Conservation (phyloP, 2,329 filamentous ascomycete species). For the Sporothrix curviconia region DNA sequence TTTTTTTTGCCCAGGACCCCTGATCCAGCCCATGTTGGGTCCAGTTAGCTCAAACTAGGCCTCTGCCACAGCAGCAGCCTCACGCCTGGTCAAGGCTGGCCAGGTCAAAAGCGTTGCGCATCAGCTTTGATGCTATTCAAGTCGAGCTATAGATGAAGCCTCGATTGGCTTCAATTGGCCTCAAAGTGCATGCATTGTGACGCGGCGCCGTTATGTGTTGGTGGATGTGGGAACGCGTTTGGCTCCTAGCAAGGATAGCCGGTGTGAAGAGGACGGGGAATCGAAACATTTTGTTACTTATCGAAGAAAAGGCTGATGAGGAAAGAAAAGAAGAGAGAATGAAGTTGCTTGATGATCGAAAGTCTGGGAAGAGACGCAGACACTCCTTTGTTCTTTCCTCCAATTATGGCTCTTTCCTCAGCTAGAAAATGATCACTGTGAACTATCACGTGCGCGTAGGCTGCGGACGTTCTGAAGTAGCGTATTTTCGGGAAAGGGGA, state of each 20-base stretch:
- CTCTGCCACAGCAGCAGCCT: too few species aligned
- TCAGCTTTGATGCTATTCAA: too few species aligned
- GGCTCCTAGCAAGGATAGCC: too few species aligned
- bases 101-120: too few species aligned
- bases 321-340: neutral
- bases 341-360: neutral
- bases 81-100: too few species aligned
- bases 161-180: neutral
- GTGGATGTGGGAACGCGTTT: neutral
- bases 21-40: neutral
- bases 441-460: conserved; percentile 4
- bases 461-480: too few species aligned
- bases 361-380: neutral
- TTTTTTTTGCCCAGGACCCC: neutral
- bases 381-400: neutral
- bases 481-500: conserved; percentile 1
- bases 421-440: neutral
- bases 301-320: too few species aligned
- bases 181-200: neutral
- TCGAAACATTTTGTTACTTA: too few species aligned
- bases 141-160: too few species aligned
- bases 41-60: too few species aligned
- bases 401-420: neutral
- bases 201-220: neutral
- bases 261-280: too few species aligned